Evolutionary conservation across 768 basidiomycete species (phyloP).

Genomic region (Suillus bovinus): DNA sequence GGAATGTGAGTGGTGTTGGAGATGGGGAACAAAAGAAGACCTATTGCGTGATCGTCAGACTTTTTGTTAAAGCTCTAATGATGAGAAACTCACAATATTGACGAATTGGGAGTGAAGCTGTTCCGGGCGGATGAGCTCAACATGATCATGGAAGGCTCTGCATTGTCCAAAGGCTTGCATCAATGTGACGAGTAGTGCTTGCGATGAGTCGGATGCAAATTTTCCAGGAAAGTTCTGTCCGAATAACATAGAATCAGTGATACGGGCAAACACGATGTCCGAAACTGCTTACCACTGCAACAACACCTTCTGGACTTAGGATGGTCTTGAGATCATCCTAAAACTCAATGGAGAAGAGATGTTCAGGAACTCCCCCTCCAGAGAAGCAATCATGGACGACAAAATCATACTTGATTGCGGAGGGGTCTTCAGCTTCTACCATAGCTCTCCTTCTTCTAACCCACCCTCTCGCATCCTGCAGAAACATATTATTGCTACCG

Average conservation of each 20-base stretch:
- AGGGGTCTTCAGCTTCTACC: constrained; percentile 22
- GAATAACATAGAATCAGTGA: constrained; percentile 6
- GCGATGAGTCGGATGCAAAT: constrained; percentile 58
- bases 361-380: constrained; percentile 86
- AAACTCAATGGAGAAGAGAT: constrained; percentile 83
- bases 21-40: constrained; percentile 81
- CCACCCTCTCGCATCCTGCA: constrained; percentile 79
- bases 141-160: constrained; percentile 77
- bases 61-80: neutral
- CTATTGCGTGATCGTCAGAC: constrained; percentile 37
- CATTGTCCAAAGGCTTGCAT: constrained; percentile 73
- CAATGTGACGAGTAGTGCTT: constrained; percentile 70
- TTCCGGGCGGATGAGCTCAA: constrained; percentile 45
- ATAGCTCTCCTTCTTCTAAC: constrained; percentile 43
- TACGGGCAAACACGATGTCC: neutral
- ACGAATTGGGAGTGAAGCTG: constrained; percentile 53
- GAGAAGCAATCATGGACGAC: constrained; percentile 94
- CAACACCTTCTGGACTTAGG: constrained; percentile 68
- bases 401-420: constrained; percentile 51
- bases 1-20: constrained; percentile 55
- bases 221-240: constrained; percentile 83
- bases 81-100: constrained; percentile 66
- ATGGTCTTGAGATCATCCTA: constrained; percentile 69
- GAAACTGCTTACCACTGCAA: constrained; percentile 69
- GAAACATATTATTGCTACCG: constrained; percentile 56